These are phyloP conservation scores for Erigeron philadelphicus DNA, from an alignment of 140 eudicot species.

Conservation along the genomic window DNA sequence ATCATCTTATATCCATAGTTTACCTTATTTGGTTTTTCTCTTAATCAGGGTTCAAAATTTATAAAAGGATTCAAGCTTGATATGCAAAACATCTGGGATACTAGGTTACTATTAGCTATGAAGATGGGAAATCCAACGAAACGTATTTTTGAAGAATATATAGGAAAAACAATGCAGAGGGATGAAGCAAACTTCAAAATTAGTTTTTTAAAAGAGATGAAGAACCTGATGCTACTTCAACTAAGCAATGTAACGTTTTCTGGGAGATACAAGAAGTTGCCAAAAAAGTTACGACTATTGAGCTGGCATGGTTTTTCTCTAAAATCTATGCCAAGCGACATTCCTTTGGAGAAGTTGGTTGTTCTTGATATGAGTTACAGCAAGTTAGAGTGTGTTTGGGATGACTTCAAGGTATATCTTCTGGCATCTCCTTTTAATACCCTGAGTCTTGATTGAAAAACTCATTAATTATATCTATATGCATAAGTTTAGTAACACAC, in stretches of 20 bases:
- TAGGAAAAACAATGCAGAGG: too few species aligned
- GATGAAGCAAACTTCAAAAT: too few species aligned
- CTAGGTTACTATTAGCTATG: too few species aligned
- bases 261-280: slow-evolving; percentile 23
- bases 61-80: slow-evolving; percentile 22
- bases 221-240: too few species aligned
- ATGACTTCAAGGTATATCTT: not conserved
- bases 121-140: too few species aligned
- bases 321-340: not conserved
- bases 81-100: slow-evolving; percentile 9
- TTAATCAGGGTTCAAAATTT: slow-evolving; percentile 19
- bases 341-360: not conserved
- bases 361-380: too few species aligned
- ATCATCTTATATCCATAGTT: not conserved
- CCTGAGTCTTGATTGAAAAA: not conserved
- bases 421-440: too few species aligned
- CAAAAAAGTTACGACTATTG: slow-evolving; percentile 21
- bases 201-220: too few species aligned
- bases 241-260: too few species aligned
- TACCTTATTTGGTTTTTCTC: not conserved
- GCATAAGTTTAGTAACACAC: not conserved
- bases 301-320: slow-evolving; percentile 28
- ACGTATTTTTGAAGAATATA: too few species aligned
- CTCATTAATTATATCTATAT: too few species aligned
- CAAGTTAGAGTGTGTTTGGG: too few species aligned